Conservation (phyloP, 129 eudicot species). For the Pittosporum tobira region DNA sequence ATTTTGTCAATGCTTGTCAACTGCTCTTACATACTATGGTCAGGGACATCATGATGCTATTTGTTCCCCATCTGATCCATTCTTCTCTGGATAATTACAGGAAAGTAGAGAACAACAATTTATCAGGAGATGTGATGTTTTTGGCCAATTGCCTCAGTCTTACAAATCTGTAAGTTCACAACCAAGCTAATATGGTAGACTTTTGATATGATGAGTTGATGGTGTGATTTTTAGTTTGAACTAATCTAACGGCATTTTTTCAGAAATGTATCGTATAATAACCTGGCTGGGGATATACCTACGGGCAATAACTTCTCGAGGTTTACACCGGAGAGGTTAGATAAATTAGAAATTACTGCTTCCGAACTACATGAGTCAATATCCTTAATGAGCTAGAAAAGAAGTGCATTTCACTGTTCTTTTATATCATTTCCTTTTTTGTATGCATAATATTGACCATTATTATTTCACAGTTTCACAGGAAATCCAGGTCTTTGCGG, state of each 20-base stretch:
- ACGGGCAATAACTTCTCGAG: slow-evolving; percentile 75
- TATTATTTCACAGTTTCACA: slow-evolving; percentile 40
- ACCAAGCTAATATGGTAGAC: not conserved
- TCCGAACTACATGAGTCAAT: not conserved
- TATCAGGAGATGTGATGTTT: slow-evolving; percentile 68
- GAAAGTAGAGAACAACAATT: slow-evolving; percentile 67
- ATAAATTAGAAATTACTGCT: not conserved
- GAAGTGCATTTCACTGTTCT: not conserved
- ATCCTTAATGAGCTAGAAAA: too few species aligned
- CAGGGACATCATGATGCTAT: not conserved
- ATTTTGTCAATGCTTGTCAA: too few species aligned
- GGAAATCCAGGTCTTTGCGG: slow-evolving; percentile 83
- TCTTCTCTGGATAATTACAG: slow-evolving; percentile 28
- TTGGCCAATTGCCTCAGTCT: slow-evolving; percentile 79
- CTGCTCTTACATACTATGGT: not conserved
- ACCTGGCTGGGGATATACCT: slow-evolving; percentile 70
- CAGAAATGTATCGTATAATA: slow-evolving; percentile 91
- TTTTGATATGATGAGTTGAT: not conserved
- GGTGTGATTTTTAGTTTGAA: not conserved
- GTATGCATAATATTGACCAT: not conserved
- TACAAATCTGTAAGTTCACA: slow-evolving; percentile 51
- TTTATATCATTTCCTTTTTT: not conserved
- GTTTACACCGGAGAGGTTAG: slow-evolving; percentile 84
- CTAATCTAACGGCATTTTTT: slow-evolving; percentile 7
- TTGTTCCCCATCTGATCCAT: slow-evolving; percentile 2